Percentiles rank a stretch among this genome's conserved stretches.
Conservation (phyloP, 257 asterid genomes). For the Nicotiana sylvestris region DNA sequence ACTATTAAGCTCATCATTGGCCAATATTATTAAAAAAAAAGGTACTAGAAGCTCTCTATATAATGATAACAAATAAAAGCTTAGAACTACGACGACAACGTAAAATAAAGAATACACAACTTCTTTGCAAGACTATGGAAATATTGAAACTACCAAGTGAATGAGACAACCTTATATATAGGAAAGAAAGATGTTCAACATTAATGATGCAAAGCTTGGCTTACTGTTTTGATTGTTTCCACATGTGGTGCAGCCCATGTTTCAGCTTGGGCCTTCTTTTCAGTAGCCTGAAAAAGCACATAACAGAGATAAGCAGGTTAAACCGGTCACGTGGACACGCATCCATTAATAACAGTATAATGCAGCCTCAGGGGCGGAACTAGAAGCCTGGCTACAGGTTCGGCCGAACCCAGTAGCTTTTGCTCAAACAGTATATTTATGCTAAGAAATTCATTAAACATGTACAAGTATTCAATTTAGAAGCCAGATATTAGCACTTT, state of each 20-base stretch:
- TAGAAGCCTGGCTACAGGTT: too few species aligned
- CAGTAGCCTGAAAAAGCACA: constrained; percentile 46
- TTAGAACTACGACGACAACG: background rate
- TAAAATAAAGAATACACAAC: background rate
- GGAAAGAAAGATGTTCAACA: background rate
- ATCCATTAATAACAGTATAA: constrained; percentile 15
- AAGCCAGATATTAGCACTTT: too few species aligned
- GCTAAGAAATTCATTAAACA: too few species aligned
- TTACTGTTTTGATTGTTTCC: constrained; percentile 67
- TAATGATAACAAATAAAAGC: background rate
- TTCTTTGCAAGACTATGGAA: background rate
- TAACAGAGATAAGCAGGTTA: background rate
- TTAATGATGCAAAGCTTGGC: constrained; percentile 15
- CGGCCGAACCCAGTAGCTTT: too few species aligned
- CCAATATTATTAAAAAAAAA: background rate
- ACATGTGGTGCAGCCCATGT: constrained; percentile 88
- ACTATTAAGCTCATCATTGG: background rate
- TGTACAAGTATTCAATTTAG: too few species aligned
- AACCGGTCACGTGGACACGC: background rate
- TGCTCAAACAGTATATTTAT: too few species aligned
- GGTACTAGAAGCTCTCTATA: background rate
- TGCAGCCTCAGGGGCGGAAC: too few species aligned
- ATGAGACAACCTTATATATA: background rate
- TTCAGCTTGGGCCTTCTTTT: constrained; percentile 71
- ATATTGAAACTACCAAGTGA: background rate